Base-by-base conservation (phyloP, 2,329 filamentous ascomycete species). In the Grosmannia huntii region DNA sequence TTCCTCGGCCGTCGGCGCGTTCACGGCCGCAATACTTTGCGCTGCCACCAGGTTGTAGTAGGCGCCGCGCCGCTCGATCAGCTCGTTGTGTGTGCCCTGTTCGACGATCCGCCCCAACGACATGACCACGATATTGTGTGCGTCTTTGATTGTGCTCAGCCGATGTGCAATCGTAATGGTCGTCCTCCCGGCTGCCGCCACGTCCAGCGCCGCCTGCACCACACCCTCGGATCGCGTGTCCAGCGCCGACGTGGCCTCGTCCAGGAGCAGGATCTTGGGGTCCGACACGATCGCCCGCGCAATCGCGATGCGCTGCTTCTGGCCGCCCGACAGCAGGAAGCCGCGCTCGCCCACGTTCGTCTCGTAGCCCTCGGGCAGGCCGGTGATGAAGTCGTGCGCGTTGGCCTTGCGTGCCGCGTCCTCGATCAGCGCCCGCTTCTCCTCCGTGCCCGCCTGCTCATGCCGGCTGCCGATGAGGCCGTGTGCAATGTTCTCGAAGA, bases 101-200 rank as follows among this genome's bases (percentile, higher is more conserved):
- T 99, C 94, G 14, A 95, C 79, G 60, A 99, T 95, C n/a, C 78
- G 75, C 14, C 94, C 94, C 61, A 84, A 73, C 5, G 84, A 80
- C 85, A 99, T 92, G 62, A 96, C 92, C 14, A 97, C 89, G 64
- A 99, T 99, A 66, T 96, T 96, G 71, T 97, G 87, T 0, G 92
- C 92, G 62, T 90, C 85, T 71, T 85, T 90, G 74, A 99, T 96
- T 6, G 94, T 99, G 0, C 90, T 96, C 10, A 99, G 78, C 64
- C 92, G 86, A 73, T 99, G 94, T 50, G 94, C 94, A 70, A 99
- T 97, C 7, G 91, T 89, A 65, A 97, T 96, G 2, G 94, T 97
- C 0, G 94, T 99, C 57, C 94, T 83, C 27, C 91, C 92, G 62
- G 87, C 80, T 1, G 90, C 81, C 28, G 92, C 94, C 55, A 82